Evolutionary conservation across 2,329 filamentous ascomycete species (phyloP).

Genomic region (Tolypocladium album): DNA sequence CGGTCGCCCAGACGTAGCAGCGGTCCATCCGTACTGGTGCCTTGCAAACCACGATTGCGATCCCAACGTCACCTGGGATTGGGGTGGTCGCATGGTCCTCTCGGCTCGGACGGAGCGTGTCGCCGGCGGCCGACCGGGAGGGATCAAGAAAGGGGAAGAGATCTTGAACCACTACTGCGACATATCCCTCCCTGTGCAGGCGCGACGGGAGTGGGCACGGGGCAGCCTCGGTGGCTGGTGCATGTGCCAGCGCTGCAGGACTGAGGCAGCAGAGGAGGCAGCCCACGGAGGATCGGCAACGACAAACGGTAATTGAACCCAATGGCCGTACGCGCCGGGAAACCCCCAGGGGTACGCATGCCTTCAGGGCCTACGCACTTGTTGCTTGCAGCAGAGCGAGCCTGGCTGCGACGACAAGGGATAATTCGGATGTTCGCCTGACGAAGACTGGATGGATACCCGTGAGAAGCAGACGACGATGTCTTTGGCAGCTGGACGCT

Average conservation of each 20-base stretch:
- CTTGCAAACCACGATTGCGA: slow-evolving; percentile 94
- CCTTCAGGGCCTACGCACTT: neutral
- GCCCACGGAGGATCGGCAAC: neutral
- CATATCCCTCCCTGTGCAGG: slow-evolving; percentile 62
- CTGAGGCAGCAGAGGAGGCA: slow-evolving; percentile 43
- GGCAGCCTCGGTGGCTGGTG: slow-evolving; percentile 85
- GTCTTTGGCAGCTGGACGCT: neutral
- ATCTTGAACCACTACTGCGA: slow-evolving; percentile 94
- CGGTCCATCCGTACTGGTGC: slow-evolving; percentile 93
- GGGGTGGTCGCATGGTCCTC: slow-evolving; percentile 69
- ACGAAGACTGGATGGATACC: neutral
- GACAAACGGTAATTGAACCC: neutral
- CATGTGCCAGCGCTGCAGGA: slow-evolving; percentile 72
- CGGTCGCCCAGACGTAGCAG: slow-evolving; percentile 79
- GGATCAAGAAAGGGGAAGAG: slow-evolving; percentile 71
- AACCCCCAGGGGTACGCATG: neutral
- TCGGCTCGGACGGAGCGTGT: slow-evolving; percentile 49
- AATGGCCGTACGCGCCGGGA: neutral
- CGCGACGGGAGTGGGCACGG: slow-evolving; percentile 78
- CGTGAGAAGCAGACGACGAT: neutral
- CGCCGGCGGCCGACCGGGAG: slow-evolving; percentile 37
- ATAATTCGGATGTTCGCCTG: neutral
- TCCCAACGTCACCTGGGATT: slow-evolving; percentile 91
- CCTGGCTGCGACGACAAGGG: neutral
- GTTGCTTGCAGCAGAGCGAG: neutral